phyloP scores from a whole-genome alignment of 176 grass and related monocot genomes.

The Oryza australiensis region DNA sequence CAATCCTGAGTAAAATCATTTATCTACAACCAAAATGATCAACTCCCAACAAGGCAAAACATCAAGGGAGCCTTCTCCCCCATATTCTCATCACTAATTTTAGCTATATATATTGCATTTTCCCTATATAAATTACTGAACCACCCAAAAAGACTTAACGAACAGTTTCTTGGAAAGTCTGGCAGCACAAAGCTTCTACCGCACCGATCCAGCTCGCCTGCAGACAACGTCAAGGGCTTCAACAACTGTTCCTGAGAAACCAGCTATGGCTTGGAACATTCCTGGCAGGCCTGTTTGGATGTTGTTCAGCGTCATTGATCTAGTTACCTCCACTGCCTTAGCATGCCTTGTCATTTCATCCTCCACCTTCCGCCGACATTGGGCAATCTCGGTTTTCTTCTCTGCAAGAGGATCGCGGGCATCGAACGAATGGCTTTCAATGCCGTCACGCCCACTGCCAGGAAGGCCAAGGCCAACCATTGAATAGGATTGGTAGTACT shows the following conservation, averaged over 20 bases:
- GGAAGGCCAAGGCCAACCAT: conserved; percentile 83
- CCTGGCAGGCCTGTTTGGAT: conserved; percentile 97
- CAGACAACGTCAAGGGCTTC: conserved; percentile 77
- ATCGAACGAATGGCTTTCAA: conserved; percentile 64
- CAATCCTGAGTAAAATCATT: conserved; percentile 57
- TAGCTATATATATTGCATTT: conserved; percentile 56
- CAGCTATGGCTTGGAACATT: conserved; percentile 89
- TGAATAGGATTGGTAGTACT: conserved; percentile 95
- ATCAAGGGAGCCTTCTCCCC: conserved; percentile 25
- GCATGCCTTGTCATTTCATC: conserved; percentile 84
- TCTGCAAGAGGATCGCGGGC: conserved; percentile 84
- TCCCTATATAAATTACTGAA: conserved; percentile 47
- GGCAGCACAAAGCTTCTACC: conserved; percentile 29
- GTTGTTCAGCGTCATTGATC: conserved; percentile 94
- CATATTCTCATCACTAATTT: conserved; percentile 41
- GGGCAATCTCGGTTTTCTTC: conserved; percentile 83
- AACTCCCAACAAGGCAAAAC: conserved; percentile 39
- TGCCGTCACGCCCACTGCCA: conserved; percentile 57
- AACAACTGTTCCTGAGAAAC: conserved; percentile 81
- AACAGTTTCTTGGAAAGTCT: conserved; percentile 21
- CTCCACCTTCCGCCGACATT: conserved; percentile 77
- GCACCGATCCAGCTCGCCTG: conserved; percentile 61
- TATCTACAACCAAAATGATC: conserved; percentile 64
- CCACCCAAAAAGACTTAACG: not conserved
- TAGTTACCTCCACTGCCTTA: conserved; percentile 83